These are phyloP conservation scores for Pseudogymnoascus sp. DNA, from an alignment of 2,329 filamentous ascomycete species.

Conservation along the genomic window DNA sequence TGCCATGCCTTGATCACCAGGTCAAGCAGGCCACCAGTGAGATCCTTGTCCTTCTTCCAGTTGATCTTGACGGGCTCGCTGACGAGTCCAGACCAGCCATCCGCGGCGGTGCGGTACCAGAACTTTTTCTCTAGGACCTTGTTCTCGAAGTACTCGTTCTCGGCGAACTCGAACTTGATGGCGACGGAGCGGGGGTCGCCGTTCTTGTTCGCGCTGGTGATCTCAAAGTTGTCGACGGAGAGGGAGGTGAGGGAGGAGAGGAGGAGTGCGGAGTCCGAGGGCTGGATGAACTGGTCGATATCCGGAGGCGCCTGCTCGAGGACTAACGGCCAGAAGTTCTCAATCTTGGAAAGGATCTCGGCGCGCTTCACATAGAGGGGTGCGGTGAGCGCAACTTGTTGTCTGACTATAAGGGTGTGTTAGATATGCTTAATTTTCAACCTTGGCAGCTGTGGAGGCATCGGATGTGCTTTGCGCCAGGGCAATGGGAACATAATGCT, in stretches of 20 bases:
- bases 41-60: constrained; percentile 81
- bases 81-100: constrained; percentile 69
- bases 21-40: constrained; percentile 73
- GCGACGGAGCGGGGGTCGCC: constrained; percentile 76
- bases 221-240: constrained; percentile 73
- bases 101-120: constrained; percentile 66
- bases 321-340: constrained; percentile 91
- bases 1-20: constrained; percentile 64
- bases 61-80: constrained; percentile 82
- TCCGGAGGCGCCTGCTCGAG: constrained; percentile 80
- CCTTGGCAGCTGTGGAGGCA: neutral
- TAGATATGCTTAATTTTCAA: constrained; percentile 12
- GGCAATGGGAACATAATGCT: neutral
- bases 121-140: constrained; percentile 82
- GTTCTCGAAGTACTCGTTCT: constrained; percentile 79
- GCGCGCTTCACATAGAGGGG: constrained; percentile 72
- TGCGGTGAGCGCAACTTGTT: constrained; percentile 60
- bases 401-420: constrained; percentile 50
- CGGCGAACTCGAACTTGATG: constrained; percentile 69
- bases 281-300: constrained; percentile 81
- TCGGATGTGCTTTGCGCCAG: neutral
- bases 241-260: constrained; percentile 60
- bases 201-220: constrained; percentile 47
- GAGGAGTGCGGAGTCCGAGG: constrained; percentile 68
- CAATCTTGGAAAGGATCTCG: constrained; percentile 63